Evolutionary conservation across 2,329 filamentous ascomycete species (phyloP).

Genomic region (Penicillium sp.): DNA sequence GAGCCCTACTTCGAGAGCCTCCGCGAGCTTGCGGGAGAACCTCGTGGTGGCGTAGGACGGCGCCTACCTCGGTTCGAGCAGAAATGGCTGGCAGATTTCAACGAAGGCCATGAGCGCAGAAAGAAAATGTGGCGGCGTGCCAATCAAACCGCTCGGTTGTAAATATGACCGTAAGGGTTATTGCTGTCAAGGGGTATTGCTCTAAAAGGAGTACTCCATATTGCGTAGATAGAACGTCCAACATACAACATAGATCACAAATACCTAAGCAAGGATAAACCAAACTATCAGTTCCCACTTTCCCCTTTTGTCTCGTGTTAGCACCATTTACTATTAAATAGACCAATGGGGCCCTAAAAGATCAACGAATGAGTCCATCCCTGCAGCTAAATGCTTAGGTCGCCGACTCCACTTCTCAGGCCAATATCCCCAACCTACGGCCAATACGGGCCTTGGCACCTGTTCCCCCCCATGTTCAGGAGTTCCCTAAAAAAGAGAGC

Average conservation of each 20-base stretch:
- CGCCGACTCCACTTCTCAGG: not conserved
- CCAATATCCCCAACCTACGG: not conserved
- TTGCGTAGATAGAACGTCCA: not conserved
- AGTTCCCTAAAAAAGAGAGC: not conserved
- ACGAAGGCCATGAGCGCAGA: conserved; percentile 55
- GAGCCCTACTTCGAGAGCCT: conserved; percentile 62
- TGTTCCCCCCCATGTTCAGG: not conserved
- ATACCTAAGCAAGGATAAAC: not conserved
- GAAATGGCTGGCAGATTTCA: conserved; percentile 47
- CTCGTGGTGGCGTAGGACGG: conserved; percentile 39
- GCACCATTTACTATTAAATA: not conserved
- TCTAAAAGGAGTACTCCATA: not conserved
- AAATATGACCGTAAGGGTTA: not conserved
- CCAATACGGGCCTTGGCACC: not conserved
- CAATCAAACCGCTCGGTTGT: conserved; percentile 39
- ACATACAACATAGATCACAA: conserved; percentile 1
- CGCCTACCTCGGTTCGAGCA: conserved; percentile 45
- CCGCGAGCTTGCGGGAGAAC: conserved; percentile 44
- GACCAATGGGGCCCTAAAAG: not conserved
- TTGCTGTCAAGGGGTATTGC: not conserved
- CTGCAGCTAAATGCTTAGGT: not conserved
- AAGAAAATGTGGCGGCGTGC: conserved; percentile 58
- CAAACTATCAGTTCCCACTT: not conserved
- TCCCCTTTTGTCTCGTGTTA: not conserved
- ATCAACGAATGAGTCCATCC: not conserved